Base-by-base conservation (phyloP, 164 flowering plant species). In the Berberis vulgaris region DNA sequence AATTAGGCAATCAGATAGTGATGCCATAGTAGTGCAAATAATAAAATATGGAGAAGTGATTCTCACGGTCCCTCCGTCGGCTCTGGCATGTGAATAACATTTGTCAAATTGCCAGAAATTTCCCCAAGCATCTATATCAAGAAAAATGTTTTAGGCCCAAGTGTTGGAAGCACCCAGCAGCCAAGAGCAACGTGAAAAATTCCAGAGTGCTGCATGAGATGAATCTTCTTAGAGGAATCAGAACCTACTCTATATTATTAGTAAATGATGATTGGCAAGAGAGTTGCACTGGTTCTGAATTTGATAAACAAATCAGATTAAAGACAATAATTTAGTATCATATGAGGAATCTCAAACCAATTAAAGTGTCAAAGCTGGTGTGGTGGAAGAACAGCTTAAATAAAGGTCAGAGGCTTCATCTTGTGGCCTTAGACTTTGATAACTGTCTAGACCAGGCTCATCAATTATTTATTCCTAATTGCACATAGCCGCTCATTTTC, bases 21-120 rank as follows among this genome's bases (percentile, higher is more conserved):
- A 26, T 26, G 26, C 26, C 26, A 26, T 26, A 26, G 26, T 26
- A 26, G 26, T 3, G 39, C 39, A 59, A 59, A 7, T 0, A 42
- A 8, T 41, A 54, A 49, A 47, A 59, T 43, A 64, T 43, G 56
- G 53, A 39, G 50, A 5, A 60, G 54, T 46, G 62, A 12, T 43
- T 43, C 89, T 75, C 78, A 88, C 96, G 38, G 96, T 84, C 47
- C 96, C 91, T 67, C 89, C 89, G 91, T 83, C 44, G 80, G 76
- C 45, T 82, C 88, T 52, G 96, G 79, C 0, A 88, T 86, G 72
- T 86, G 89, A 58, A 86, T 74, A 74, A 82, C 84, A 76, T 89
- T 88, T 11, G 73, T 76, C 68, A 88, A 65, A 73, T 88, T 88
- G 56, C 91, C 96, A 52, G 86, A 78, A 56, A 88, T 69, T 67